Conservation (phyloP, 345 rosid genomes). For the Euphorbia tirucalli region DNA sequence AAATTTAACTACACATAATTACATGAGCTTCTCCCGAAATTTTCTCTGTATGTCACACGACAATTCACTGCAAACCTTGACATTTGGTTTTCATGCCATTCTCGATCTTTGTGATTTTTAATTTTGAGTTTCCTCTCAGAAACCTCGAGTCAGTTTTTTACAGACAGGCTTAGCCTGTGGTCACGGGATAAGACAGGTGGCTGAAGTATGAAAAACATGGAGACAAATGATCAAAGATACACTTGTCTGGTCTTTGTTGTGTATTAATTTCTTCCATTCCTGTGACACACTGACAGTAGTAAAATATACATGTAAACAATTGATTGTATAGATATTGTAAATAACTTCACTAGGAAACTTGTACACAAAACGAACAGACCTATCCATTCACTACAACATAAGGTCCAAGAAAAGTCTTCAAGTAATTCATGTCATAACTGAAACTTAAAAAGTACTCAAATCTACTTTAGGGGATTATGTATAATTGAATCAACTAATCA, state of each 20-base stretch:
- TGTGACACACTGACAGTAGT: not conserved
- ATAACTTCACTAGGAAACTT: not conserved
- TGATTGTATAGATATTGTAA: not conserved
- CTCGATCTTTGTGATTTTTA: not conserved
- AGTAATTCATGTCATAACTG: too few species aligned
- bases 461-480: too few species aligned
- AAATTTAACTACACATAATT: not conserved
- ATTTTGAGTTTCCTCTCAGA: not conserved
- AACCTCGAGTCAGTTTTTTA: conserved; percentile 14
- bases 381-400: not conserved
- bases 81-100: not conserved
- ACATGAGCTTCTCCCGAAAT: not conserved
- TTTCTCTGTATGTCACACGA: not conserved
- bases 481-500: not conserved
- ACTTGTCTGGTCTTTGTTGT: conserved; percentile 2
- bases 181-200: not conserved
- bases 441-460: too few species aligned
- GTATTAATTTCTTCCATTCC: conserved; percentile 15
- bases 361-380: not conserved
- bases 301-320: not conserved
- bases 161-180: not conserved
- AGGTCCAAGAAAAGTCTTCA: too few species aligned
- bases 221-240: not conserved
- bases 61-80: not conserved
- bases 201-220: not conserved